Evolutionary conservation across 306 rosid species (phyloP), one percentile per base, ranked within the genome.

Genomic region (Cicer cuneatum): DNA sequence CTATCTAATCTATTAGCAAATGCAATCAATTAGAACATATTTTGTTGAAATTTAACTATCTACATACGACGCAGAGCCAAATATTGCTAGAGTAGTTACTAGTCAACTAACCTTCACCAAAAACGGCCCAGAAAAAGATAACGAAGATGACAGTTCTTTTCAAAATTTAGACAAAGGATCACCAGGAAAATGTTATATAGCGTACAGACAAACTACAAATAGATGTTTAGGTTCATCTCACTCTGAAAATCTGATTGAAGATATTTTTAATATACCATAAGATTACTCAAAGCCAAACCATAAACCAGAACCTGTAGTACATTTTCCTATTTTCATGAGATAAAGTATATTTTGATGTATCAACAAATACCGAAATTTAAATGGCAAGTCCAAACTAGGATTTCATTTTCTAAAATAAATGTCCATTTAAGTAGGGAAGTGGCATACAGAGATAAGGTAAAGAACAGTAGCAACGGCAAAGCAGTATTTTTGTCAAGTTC

Each of bases 401-500:
- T 69, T 42, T 61, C 51, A 21, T 21, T 46, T 68, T 73, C 59
- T 37, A 75, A 67, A 37, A 67, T 47, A 41, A 40, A 64, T 48
- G 45, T 61, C 66, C 47, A 71, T 46, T 60, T 68, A 40, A 83
- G 54, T 60, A 40, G 71, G 42, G 71, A 46, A 43, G n/a, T 45
- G 12, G 15, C 3, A 58, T 51, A 40, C 69, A 69, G 10, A 47
- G 39, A 71, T 37, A 69, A 7, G 7, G n/a, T 48, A 35, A 18
- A 74, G 69, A 77, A 74, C 67, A 80, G 56, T 69, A 80, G 15
- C 39, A 56, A 69, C 8, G 49, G 40, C 21, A 7, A 51, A 42
- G 47, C 70, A 72, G 72, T 65, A 63, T 16, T 57, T 13, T 66
- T 52, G 52, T 62, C 71, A 10, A 81, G 54, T 46, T 82, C 60